Conservation (phyloP, 371 early-diverging fungal genomes). For the Phascolomyces articulosus region DNA sequence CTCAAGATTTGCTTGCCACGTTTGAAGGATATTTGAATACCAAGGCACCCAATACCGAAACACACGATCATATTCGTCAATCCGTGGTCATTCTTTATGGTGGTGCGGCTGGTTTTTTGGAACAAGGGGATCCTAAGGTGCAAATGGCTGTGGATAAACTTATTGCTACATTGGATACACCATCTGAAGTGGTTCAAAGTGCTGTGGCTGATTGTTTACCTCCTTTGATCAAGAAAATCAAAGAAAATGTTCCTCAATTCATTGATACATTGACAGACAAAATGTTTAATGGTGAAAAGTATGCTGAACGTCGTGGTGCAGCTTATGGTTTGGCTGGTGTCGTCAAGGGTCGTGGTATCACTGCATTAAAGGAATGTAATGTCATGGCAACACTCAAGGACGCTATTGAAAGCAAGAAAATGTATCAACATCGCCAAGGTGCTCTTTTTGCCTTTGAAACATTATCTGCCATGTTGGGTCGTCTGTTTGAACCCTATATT, state of each 20-base stretch:
- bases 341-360: conserved; percentile 91
- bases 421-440: conserved; percentile 83
- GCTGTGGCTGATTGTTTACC: conserved; percentile 95
- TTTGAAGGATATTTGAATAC: conserved; percentile 81
- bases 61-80: conserved; percentile 85
- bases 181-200: conserved; percentile 93
- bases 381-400: conserved; percentile 84
- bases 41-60: conserved; percentile 60
- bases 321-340: conserved; percentile 98
- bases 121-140: conserved; percentile 73
- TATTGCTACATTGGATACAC: conserved; percentile 89
- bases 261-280: conserved; percentile 71
- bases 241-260: conserved; percentile 64
- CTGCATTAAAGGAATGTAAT: conserved; percentile 80
- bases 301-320: conserved; percentile 91
- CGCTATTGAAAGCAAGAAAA: conserved; percentile 82
- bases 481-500: conserved; percentile 97
- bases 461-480: conserved; percentile 81
- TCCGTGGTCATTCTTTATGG: conserved; percentile 92
- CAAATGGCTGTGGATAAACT: conserved; percentile 83
- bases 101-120: conserved; percentile 87
- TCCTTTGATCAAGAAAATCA: conserved; percentile 81
- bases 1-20: conserved; percentile 68
- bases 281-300: conserved; percentile 75
- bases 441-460: conserved; percentile 95